Evolutionary conservation across 108 stramenopile species (phyloP), one percentile per base, ranked within the genome.

Genomic region (Cyclotella sp.): DNA sequence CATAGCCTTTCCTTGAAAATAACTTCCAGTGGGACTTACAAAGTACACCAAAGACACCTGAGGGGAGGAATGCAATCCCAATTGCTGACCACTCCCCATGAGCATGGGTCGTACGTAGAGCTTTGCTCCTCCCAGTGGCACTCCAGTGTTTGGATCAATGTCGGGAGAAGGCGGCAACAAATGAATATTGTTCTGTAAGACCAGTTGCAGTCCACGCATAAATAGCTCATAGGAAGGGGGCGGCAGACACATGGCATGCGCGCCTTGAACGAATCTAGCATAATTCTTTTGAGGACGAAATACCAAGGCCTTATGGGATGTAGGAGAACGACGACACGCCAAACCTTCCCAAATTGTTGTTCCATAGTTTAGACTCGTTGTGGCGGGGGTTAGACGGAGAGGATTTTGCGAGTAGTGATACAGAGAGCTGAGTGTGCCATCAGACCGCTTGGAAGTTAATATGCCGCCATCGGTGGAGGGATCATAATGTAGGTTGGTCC

Each of bases 311-410:
- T 79, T 73, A 0, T 81, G 82, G 49, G 91, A 79, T 44, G 82
- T 80, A 41, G 82, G 78, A 28, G 72, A 81, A 21, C 93, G 89
- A 63, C 82, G 90, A 61, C 89, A 90, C 19, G 92, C 92, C 44
- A 95, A 77, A n/a, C 93, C 93, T 82, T 95, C 93, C 91, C 91
- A 95, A 27, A 95, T 81, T 30, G 91, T 92, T 14, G 91, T 91
- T 55, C 93, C 93, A 65, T 95, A 95, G 66, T 95, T 95, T 26
- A 95, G 53, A 11, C 88, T 89, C 14, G 91, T 91, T 9, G 87
- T 90, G 2, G 93, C 86, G 11, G 93, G 93, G 68, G 62, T 68
- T 13, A 94, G 41, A 0, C 79, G 83, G 40, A 94, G 83, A 15
- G 84, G 78, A 16, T 73, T 82, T 19, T 77, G 67, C 16, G 72